Conservation (phyloP, 164 flowering plant genomes). For the Liriodendron chinense region DNA sequence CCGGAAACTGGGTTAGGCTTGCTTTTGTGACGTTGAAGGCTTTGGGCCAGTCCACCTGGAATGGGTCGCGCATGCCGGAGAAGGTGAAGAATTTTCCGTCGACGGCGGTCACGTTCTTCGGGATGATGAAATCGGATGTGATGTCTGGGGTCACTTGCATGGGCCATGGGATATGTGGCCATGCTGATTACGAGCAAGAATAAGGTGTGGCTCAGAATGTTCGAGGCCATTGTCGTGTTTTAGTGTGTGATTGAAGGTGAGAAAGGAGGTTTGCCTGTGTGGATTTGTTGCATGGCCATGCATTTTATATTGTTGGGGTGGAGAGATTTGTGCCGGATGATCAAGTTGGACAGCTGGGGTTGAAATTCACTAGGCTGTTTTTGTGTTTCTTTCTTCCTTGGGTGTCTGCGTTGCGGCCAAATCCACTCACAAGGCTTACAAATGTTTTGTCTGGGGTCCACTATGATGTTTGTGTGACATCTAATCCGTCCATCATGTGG, state of each 20-base stretch:
- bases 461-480: no score
- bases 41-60: conserved; percentile 7
- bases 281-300: conserved; percentile 1
- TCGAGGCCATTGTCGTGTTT: conserved; percentile 1
- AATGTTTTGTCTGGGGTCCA: no score
- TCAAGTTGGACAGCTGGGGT: background rate
- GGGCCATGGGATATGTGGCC: background rate
- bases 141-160: conserved; percentile 30
- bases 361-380: background rate
- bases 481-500: no score
- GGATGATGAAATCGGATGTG: conserved; percentile 19
- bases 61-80: conserved; percentile 19
- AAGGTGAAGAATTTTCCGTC: conserved; percentile 29
- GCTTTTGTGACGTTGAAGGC: conserved; percentile 27
- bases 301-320: background rate
- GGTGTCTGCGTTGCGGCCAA: background rate
- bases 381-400: background rate
- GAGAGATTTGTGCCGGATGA: background rate
- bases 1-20: conserved; percentile 28
- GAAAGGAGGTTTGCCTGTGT: background rate
- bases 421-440: no score
- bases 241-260: background rate
- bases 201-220: background rate
- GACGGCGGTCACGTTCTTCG: conserved; percentile 3
- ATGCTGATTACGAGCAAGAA: conserved; percentile 12